A percentile compares a stretch with the other conserved stretches of the same genome.
Evolutionary conservation across 306 rosid species (phyloP).

Genomic region (Inga laurina): DNA sequence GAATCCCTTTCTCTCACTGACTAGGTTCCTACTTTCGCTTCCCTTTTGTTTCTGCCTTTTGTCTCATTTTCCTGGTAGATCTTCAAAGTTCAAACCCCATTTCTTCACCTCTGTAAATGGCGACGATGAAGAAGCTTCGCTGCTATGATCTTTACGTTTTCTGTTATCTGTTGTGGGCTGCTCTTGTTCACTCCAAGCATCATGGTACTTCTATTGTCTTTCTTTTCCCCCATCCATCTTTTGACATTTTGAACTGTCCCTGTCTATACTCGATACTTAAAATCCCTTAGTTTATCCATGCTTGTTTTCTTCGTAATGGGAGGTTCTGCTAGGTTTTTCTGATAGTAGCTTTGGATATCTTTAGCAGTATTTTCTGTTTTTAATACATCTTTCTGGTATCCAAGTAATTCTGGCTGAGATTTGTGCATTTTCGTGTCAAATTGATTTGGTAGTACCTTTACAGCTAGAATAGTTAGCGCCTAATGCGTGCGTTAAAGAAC

Average conservation of each 20-base stretch:
- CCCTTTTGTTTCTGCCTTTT: background rate
- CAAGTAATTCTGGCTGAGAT: background rate
- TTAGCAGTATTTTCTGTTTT: background rate
- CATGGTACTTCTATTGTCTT: slow-evolving; percentile 54
- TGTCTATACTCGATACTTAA: background rate
- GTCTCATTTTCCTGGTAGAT: slow-evolving; percentile 25
- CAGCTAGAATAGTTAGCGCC: background rate
- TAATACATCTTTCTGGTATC: background rate
- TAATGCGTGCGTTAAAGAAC: background rate
- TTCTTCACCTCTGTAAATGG: slow-evolving; percentile 25
- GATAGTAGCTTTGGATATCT: background rate
- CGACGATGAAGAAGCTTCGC: slow-evolving; percentile 48
- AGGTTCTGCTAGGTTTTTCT: slow-evolving; percentile 16
- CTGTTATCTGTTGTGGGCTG: slow-evolving; percentile 43
- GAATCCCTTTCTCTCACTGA: slow-evolving; percentile 8
- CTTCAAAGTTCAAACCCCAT: slow-evolving; percentile 25
- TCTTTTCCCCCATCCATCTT: background rate
- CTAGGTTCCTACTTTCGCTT: slow-evolving; percentile 11
- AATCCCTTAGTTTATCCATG: background rate
- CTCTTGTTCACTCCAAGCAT: slow-evolving; percentile 67
- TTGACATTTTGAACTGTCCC: background rate
- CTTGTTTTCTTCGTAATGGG: slow-evolving; percentile 12
- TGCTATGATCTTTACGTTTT: slow-evolving; percentile 36
- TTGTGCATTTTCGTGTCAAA: background rate
- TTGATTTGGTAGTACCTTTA: background rate